phyloP scores from a whole-genome alignment of 2,329 filamentous ascomycete species.

The Colletotrichum navitas region DNA sequence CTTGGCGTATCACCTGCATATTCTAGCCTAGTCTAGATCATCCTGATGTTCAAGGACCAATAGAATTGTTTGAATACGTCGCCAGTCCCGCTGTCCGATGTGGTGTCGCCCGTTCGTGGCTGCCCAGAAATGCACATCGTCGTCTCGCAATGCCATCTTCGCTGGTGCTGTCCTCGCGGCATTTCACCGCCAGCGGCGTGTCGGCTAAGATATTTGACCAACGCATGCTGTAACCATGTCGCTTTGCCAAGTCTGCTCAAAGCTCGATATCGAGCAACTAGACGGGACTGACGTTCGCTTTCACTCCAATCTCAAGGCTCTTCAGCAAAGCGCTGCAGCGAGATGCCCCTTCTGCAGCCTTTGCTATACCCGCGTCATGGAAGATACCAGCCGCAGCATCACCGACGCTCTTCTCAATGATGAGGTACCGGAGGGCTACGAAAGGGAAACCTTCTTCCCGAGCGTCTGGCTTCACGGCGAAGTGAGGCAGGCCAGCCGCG shows the following conservation, averaged over 20 bases:
- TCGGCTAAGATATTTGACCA: not conserved
- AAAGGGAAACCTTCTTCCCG: not conserved
- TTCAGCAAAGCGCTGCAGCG: not conserved
- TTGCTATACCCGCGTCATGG: not conserved
- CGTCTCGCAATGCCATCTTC: not conserved
- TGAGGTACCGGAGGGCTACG: not conserved
- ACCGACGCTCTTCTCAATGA: slow-evolving; percentile 10
- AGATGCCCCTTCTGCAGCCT: slow-evolving; percentile 19
- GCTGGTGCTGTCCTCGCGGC: not conserved
- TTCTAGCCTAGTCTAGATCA: not conserved
- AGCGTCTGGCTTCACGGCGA: slow-evolving; percentile 26
- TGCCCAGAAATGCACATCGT: not conserved
- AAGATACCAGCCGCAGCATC: not conserved
- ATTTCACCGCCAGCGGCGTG: not conserved
- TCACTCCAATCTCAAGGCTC: slow-evolving; percentile 2
- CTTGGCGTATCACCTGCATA: slow-evolving; percentile 5
- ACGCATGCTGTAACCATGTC: not conserved
- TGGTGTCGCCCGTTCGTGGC: not conserved
- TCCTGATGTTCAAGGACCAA: not conserved
- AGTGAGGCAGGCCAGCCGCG: not conserved
- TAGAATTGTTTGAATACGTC: not conserved
- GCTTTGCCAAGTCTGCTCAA: slow-evolving; percentile 1
- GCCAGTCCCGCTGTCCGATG: not conserved
- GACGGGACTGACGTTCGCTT: slow-evolving; percentile 19
- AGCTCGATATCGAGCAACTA: not conserved